Evolutionary conservation across 768 basidiomycete species (phyloP).

Genomic region (Lepiota venenata): DNA sequence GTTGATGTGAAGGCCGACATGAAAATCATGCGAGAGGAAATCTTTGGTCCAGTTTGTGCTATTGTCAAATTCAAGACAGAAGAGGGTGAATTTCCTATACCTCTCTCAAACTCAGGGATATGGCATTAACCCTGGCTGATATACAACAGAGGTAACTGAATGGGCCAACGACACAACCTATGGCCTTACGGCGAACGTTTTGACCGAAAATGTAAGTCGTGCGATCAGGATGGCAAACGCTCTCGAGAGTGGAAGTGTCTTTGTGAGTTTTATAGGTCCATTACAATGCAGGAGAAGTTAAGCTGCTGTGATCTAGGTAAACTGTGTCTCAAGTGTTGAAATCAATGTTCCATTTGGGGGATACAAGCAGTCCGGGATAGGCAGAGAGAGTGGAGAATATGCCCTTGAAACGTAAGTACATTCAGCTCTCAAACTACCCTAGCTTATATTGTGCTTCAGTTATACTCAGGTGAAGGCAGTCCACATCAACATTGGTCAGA

Average conservation of each 20-base stretch:
- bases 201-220: slow-evolving; percentile 63
- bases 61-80: slow-evolving; percentile 74
- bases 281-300: too few species aligned
- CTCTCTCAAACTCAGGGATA: not conserved
- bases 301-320: slow-evolving; percentile 26
- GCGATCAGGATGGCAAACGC: slow-evolving; percentile 62
- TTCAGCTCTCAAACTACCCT: not conserved
- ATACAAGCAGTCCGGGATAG: slow-evolving; percentile 72
- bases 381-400: slow-evolving; percentile 66
- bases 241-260: slow-evolving; percentile 68
- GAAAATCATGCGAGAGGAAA: slow-evolving; percentile 75
- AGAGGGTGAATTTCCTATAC: slow-evolving; percentile 23
- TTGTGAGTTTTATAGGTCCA: slow-evolving; percentile 29
- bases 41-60: slow-evolving; percentile 79
- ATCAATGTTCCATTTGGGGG: slow-evolving; percentile 63
- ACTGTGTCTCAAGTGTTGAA: slow-evolving; percentile 41
- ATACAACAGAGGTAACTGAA: slow-evolving; percentile 37
- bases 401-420: slow-evolving; percentile 46
- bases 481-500: slow-evolving; percentile 49
- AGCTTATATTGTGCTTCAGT: slow-evolving; percentile 20
- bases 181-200: slow-evolving; percentile 79
- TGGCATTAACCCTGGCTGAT: not conserved
- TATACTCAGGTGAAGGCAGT: slow-evolving; percentile 61
- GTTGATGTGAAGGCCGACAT: slow-evolving; percentile 62
- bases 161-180: slow-evolving; percentile 77